These are phyloP conservation scores for Berkeleyomyces rouxiae DNA, from an alignment of 2,329 filamentous ascomycete genomes.

Conservation along the genomic window DNA sequence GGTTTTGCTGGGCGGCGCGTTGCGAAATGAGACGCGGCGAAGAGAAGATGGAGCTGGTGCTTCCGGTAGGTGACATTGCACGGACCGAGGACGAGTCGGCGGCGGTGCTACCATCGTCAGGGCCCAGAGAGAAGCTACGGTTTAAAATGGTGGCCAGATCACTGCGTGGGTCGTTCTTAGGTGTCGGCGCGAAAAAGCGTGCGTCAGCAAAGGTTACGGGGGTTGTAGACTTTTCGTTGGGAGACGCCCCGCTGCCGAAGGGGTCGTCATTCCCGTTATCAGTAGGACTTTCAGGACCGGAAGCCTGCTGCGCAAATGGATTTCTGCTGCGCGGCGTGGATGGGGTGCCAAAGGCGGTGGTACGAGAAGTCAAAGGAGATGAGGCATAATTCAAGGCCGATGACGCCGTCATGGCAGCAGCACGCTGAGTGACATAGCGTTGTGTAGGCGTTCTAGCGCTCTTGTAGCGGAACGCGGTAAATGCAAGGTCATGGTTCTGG, in stretches of 20 bases:
- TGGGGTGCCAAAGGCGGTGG: background rate
- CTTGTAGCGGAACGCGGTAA: slow-evolving; percentile 25
- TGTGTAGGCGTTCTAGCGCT: slow-evolving; percentile 37
- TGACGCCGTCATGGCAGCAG: slow-evolving; percentile 9
- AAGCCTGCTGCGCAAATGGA: background rate
- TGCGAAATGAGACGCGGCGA: slow-evolving; percentile 8
- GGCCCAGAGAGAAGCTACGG: slow-evolving; percentile 21
- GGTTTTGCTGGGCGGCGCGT: slow-evolving; percentile 4
- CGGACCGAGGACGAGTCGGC: background rate
- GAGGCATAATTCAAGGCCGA: background rate
- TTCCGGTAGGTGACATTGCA: slow-evolving; percentile 5
- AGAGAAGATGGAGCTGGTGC: slow-evolving; percentile 8
- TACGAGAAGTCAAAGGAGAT: background rate
- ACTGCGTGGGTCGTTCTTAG: slow-evolving; percentile 21
- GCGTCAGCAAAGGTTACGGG: slow-evolving; percentile 34
- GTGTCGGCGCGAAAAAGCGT: slow-evolving; percentile 29
- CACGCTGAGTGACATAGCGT: slow-evolving; percentile 9
- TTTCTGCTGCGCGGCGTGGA: background rate
- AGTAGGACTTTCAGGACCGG: background rate
- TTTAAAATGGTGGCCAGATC: slow-evolving; percentile 23
- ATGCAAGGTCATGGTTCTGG: background rate
- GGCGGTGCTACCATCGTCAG: background rate
- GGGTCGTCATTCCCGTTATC: background rate
- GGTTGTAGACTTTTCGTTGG: background rate
- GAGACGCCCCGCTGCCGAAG: background rate